A percentile compares a stretch with the other conserved stretches of the same genome.
These are phyloP conservation scores for Populus tremula DNA, from an alignment of 345 rosid genomes.

Conservation along the genomic window DNA sequence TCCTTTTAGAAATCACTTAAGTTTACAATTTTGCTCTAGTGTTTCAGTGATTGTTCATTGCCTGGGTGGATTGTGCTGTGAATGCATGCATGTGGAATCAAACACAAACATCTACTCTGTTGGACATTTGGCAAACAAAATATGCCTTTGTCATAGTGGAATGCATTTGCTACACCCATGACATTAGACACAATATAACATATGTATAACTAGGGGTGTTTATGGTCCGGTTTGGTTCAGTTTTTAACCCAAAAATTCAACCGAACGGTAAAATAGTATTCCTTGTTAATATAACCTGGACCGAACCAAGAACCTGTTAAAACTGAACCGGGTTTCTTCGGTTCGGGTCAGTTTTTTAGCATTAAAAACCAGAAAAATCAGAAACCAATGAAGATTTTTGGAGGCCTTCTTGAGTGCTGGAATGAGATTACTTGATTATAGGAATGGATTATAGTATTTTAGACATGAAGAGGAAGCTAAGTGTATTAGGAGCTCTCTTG, in stretches of 20 bases:
- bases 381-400: no score
- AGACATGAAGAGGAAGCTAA: background rate
- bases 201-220: no score
- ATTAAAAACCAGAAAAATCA: no score
- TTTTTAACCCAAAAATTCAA: no score
- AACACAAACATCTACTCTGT: background rate
- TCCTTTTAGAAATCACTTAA: background rate
- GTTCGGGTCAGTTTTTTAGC: no score
- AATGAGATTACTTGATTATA: no score
- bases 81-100: background rate
- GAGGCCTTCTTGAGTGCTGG: no score
- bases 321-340: no score
- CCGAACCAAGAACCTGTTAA: no score
- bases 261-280: no score
- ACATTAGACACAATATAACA: background rate
- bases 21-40: constrained; percentile 11
- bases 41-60: constrained; percentile 2
- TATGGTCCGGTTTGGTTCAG: no score
- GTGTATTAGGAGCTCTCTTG: background rate
- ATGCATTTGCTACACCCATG: background rate
- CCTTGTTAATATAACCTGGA: no score
- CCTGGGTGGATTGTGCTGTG: background rate
- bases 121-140: background rate
- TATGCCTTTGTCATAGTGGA: background rate
- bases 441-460: background rate